Evolutionary conservation across 306 rosid genomes (phyloP).

Genomic region (Alnus rubra): DNA sequence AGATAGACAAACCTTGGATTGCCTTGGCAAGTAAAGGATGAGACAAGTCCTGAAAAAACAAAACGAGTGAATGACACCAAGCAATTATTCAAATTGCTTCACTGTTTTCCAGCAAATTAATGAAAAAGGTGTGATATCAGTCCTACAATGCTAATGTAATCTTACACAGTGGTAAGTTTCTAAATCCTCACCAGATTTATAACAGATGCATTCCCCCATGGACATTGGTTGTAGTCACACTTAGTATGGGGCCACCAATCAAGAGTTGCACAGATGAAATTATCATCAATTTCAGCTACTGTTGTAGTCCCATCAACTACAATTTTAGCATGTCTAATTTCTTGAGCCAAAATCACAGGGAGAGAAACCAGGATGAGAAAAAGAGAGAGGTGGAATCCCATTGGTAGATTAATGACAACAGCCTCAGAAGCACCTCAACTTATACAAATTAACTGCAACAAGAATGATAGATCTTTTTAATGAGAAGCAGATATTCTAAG

Average conservation of each 20-base stretch:
- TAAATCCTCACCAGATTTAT: conserved; percentile 60
- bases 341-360: conserved; percentile 47
- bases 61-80: conserved; percentile 27
- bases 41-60: conserved; percentile 74
- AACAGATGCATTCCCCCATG: conserved; percentile 80
- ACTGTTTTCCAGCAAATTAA: conserved; percentile 19
- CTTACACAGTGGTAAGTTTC: conserved; percentile 17
- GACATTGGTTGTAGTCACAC: conserved; percentile 81
- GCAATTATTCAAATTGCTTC: conserved; percentile 22
- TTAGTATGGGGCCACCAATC: conserved; percentile 99
- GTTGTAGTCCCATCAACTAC: conserved; percentile 53
- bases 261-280: conserved; percentile 88
- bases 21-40: conserved; percentile 76
- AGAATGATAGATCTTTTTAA: conserved; percentile 10
- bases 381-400: conserved; percentile 53
- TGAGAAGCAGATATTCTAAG: conserved; percentile 25
- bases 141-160: conserved; percentile 15
- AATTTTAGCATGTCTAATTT: conserved; percentile 42
- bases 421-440: conserved; percentile 32
- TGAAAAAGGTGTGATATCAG: conserved; percentile 14
- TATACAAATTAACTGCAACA: conserved; percentile 38
- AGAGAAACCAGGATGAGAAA: conserved; percentile 57
- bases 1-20: conserved; percentile 63
- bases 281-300: conserved; percentile 63
- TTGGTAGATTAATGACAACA: conserved; percentile 34